These are phyloP conservation scores for Blastobotrys apis DNA, from an alignment of 1,139 yeast species.

Conservation along the genomic window DNA sequence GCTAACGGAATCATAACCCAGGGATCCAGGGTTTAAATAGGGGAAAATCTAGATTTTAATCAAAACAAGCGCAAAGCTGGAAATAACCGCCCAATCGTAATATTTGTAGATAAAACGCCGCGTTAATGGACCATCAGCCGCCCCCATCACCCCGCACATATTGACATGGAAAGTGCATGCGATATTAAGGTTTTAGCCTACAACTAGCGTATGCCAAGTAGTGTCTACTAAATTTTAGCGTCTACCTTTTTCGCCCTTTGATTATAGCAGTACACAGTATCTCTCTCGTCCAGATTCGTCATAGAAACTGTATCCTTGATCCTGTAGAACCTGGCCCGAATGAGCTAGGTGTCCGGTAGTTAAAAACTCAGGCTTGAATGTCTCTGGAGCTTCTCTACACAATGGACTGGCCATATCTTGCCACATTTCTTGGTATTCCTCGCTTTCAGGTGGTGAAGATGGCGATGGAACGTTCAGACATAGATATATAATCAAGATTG, in stretches of 20 bases:
- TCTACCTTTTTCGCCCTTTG: too few relatives aligned
- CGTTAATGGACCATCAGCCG: too few relatives aligned
- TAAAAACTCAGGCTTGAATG: constrained; percentile 7
- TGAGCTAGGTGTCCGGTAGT: constrained; percentile 4
- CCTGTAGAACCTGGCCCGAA: constrained; percentile 14
- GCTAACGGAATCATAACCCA: neutral
- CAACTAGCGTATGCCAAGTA: too few relatives aligned
- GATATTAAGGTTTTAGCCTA: too few relatives aligned
- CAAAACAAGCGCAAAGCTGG: neutral
- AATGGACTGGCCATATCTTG: constrained; percentile 7
- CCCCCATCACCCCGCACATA: too few relatives aligned
- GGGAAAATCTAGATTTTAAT: neutral
- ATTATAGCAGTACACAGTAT: constrained; percentile 13
- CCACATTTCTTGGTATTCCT: constrained; percentile 6
- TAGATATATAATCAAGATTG: constrained; percentile 17
- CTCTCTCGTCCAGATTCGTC: constrained; percentile 17
- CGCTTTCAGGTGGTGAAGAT: neutral
- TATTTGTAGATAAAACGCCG: too few relatives aligned
- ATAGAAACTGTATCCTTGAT: constrained; percentile 13
- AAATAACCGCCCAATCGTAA: constrained; percentile 8
- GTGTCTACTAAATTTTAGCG: too few relatives aligned
- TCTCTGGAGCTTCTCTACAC: constrained; percentile 1
- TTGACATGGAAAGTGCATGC: too few relatives aligned
- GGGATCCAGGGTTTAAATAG: neutral
- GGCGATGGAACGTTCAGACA: constrained; percentile 1